Percentiles rank a stretch among this genome's conserved stretches.
Conservation (phyloP, 2,329 filamentous ascomycete species). For the Pezicula carpinea region DNA sequence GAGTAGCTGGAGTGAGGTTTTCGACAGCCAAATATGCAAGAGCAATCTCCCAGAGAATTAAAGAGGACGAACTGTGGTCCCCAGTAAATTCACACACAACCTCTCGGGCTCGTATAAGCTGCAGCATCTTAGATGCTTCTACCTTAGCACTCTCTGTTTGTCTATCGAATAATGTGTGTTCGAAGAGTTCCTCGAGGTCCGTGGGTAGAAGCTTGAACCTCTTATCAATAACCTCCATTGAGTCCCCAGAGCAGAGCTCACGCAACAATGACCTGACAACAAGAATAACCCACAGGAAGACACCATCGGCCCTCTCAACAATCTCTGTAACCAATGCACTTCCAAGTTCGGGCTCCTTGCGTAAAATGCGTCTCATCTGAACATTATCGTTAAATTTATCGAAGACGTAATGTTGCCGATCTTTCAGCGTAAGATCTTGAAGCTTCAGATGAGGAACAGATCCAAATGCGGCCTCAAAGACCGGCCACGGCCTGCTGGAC, state of each 20-base stretch:
- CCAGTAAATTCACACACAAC: neutral
- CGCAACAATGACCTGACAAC: slow-evolving; percentile 12
- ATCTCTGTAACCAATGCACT: slow-evolving; percentile 5
- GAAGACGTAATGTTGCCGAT: slow-evolving; percentile 18
- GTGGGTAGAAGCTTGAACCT: slow-evolving; percentile 1
- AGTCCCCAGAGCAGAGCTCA: slow-evolving; percentile 8
- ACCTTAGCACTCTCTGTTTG: slow-evolving; percentile 5
- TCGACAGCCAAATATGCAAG: neutral
- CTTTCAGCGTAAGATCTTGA: slow-evolving; percentile 18
- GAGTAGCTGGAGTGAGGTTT: neutral
- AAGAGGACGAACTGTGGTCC: neutral
- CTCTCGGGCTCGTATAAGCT: slow-evolving; percentile 1
- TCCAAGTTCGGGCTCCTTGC: neutral
- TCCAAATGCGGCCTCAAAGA: slow-evolving; percentile 18
- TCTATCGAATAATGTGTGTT: slow-evolving; percentile 12
- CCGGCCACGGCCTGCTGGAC: slow-evolving; percentile 22
- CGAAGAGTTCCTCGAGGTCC: slow-evolving; percentile 7
- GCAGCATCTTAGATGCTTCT: slow-evolving; percentile 3
- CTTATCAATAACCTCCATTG: slow-evolving; percentile 7
- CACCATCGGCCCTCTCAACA: slow-evolving; percentile 12
- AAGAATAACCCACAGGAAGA: slow-evolving; percentile 22
- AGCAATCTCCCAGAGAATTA: neutral
- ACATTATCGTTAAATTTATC: slow-evolving; percentile 8
- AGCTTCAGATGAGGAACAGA: slow-evolving; percentile 13
- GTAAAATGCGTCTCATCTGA: slow-evolving; percentile 1